Percentiles rank a stretch among this genome's conserved stretches.
phyloP scores from a whole-genome alignment of 139 green algal species.

The Chlorella ohadii region DNA sequence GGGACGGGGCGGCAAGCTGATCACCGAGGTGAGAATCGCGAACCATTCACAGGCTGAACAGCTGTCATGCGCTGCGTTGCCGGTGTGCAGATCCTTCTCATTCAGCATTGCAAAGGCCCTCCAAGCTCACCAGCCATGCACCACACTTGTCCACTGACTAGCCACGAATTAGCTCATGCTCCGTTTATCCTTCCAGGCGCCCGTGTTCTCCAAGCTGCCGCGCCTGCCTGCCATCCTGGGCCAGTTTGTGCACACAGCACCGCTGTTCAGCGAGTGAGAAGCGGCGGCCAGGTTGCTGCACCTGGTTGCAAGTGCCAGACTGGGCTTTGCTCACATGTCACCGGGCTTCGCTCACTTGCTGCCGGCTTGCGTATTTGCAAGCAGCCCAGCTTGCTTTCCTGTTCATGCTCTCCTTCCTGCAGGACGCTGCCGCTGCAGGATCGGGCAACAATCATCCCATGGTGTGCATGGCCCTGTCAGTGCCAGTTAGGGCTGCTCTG shows the following conservation, averaged over 20 bases:
- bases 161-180: too few species aligned
- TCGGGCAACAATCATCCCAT: slow-evolving; percentile 80
- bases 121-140: too few species aligned
- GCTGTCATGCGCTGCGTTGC: too few species aligned
- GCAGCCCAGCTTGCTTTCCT: too few species aligned
- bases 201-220: slow-evolving; percentile 80
- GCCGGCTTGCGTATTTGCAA: too few species aligned
- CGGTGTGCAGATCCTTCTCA: too few species aligned
- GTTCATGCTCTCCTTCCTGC: too few species aligned
- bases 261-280: slow-evolving; percentile 36
- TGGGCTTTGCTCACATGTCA: background rate
- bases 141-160: too few species aligned
- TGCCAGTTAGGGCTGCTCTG: too few species aligned
- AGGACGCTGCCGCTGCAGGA: slow-evolving; percentile 41
- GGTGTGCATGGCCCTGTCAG: background rate
- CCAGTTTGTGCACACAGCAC: slow-evolving; percentile 82
- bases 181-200: slow-evolving; percentile 67
- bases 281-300: background rate
- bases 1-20: slow-evolving; percentile 36
- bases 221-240: slow-evolving; percentile 84
- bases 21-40: slow-evolving; percentile 27
- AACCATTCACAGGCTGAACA: too few species aligned
- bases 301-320: background rate
- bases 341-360: background rate
- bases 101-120: too few species aligned